Percentiles rank a stretch among this genome's conserved stretches.
Evolutionary conservation across 2,329 filamentous ascomycete species (phyloP).

Genomic region (Epichloe gansuensis): DNA sequence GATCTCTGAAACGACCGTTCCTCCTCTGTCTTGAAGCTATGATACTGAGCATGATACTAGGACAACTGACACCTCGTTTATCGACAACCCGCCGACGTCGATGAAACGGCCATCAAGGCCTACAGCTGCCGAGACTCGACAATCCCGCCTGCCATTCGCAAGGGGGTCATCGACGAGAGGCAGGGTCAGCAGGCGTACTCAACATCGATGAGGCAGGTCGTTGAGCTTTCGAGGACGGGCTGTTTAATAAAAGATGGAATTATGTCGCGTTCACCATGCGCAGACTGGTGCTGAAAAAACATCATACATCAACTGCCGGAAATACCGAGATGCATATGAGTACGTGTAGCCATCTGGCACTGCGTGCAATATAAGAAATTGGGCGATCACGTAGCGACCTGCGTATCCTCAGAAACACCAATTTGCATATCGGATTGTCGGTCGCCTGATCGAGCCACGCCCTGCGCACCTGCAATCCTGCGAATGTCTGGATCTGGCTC

Average conservation of each 20-base stretch:
- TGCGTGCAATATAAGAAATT: not conserved
- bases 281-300: not conserved
- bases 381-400: not conserved
- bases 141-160: constrained; percentile 35
- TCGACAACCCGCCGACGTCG: constrained; percentile 63
- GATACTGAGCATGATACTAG: constrained; percentile 27
- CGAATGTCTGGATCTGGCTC: constrained; percentile 81
- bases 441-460: constrained; percentile 61
- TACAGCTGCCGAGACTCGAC: constrained; percentile 27
- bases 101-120: constrained; percentile 36
- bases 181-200: constrained; percentile 14
- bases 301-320: not conserved
- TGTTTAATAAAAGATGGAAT: constrained; percentile 22
- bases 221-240: constrained; percentile 33
- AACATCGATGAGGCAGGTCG: constrained; percentile 32
- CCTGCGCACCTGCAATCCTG: constrained; percentile 70
- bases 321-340: not conserved
- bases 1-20: not conserved
- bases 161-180: constrained; percentile 26
- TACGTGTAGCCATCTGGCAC: not conserved
- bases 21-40: constrained; percentile 7
- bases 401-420: not conserved
- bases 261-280: not conserved
- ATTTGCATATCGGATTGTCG: not conserved
- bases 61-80: constrained; percentile 83